Percentiles rank a stretch among this genome's conserved stretches.
phyloP scores from a whole-genome alignment of 2,329 filamentous ascomycete genomes.

The Escovopsis weberi region DNA sequence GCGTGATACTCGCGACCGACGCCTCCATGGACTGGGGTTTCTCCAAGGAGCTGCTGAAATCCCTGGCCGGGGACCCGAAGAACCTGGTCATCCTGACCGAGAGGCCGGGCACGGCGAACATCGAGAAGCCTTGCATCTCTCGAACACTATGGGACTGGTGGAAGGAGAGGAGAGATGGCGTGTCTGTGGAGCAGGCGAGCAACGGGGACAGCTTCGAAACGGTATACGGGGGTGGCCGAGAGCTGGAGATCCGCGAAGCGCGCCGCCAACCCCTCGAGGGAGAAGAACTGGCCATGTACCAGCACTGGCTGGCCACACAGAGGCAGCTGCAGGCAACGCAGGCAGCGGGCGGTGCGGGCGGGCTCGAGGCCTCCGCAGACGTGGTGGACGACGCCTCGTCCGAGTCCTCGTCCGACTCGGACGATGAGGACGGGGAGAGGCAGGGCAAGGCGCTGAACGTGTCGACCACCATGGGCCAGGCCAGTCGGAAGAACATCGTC shows the following conservation, averaged over 20 bases:
- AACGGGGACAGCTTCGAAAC: slow-evolving; percentile 48
- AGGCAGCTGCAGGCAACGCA: slow-evolving; percentile 73
- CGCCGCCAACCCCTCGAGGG: slow-evolving; percentile 54
- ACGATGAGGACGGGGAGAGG: slow-evolving; percentile 78
- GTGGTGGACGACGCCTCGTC: slow-evolving; percentile 74
- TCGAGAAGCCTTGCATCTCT: slow-evolving; percentile 44
- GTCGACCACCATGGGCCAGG: slow-evolving; percentile 70
- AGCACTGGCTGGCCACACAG: slow-evolving; percentile 84
- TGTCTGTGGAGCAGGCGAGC: slow-evolving; percentile 40
- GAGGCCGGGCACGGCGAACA: slow-evolving; percentile 32
- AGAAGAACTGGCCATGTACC: slow-evolving; percentile 67
- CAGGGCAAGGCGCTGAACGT: slow-evolving; percentile 87
- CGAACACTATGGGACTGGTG: slow-evolving; percentile 70
- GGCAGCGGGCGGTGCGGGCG: slow-evolving; percentile 51
- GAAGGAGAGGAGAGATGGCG: slow-evolving; percentile 51
- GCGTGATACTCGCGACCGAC: slow-evolving; percentile 85
- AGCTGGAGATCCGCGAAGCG: slow-evolving; percentile 46
- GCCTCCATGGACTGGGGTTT: slow-evolving; percentile 89
- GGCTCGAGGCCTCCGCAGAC: slow-evolving; percentile 55
- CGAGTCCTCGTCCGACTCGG: slow-evolving; percentile 72
- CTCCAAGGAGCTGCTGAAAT: slow-evolving; percentile 63
- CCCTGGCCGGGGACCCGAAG: slow-evolving; percentile 58
- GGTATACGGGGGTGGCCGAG: slow-evolving; percentile 48
- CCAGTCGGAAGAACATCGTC: slow-evolving; percentile 70
- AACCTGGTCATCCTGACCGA: slow-evolving; percentile 87